Evolutionary conservation across 1,284 basidiomycete genomes (phyloP), one percentile per base, ranked within the genome.

Genomic region (Heterobasidion occidentale): DNA sequence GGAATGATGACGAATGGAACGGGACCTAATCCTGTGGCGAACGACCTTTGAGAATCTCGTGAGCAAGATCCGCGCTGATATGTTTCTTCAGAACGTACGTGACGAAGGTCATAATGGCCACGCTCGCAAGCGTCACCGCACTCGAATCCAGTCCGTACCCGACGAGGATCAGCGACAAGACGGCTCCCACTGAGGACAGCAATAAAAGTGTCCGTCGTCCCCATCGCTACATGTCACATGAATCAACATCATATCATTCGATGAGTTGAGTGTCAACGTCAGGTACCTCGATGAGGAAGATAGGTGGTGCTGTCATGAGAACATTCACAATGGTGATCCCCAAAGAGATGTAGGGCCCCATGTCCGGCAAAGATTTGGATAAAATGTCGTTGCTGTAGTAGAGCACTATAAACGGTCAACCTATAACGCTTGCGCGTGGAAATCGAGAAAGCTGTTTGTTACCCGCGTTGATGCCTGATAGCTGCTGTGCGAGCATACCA

Each of bases 301-400:
- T 89, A 3, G 94, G 89, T 1, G 87, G 84, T 61, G 89, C 80
- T 0, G 88, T 90, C 86, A 88, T 87, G 58, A 86, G 61, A 45
- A 78, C 88, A 68, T 97, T 98, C 56, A 94, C 82, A 36, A 92
- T 68, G 0, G 92, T 86, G 56, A 92, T 88, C 17, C 82, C 85
- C 4, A 92, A 68, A 1, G 90, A 92, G 33, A 92, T 77, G 62
- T 88, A 91, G 20, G 88, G 84, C 0, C 90, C 92, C 14, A 86
- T 69, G 11, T 86, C 79, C 9, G 92, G 90, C 52, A 95, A 71
- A 2, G 91, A 80, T 53, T 84, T 84, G 9, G 85, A 81, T 14
- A 96, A 78, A 54, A 96, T 93, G 45, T 86, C 82, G 59, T 92
- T 94, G 69, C 90, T 93, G 71, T 94, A 95, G 68, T 93, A 95